Conservation (phyloP, 2,329 filamentous ascomycete species). For the Nemania sp. region DNA sequence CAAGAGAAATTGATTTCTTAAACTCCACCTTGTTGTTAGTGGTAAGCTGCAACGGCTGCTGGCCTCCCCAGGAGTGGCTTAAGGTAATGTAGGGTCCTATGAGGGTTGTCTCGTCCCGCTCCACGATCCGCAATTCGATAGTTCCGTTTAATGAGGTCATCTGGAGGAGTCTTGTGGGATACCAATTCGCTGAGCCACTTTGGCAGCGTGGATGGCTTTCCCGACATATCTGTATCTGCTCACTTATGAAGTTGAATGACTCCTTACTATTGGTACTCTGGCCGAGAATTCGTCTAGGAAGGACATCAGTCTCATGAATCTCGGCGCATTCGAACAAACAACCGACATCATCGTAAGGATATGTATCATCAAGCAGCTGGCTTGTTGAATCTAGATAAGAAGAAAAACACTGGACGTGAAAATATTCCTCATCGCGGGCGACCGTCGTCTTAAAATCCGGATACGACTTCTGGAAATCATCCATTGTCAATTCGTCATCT, state of each 20-base stretch:
- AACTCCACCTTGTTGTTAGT: not conserved
- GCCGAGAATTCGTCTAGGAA: not conserved
- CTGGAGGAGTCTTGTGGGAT: constrained; percentile 9
- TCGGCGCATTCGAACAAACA: constrained; percentile 2
- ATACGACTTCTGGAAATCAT: constrained; percentile 2
- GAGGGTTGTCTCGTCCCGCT: not conserved
- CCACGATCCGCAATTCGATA: not conserved
- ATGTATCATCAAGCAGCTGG: constrained; percentile 7
- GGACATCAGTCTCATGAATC: constrained; percentile 4
- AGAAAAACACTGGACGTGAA: constrained; percentile 11
- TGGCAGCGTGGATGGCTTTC: constrained; percentile 6
- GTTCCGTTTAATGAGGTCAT: not conserved
- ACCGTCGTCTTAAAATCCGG: constrained; percentile 12
- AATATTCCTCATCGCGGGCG: not conserved
- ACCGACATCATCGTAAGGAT: constrained; percentile 19
- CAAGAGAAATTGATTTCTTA: not conserved
- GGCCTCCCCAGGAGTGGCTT: constrained; percentile 7
- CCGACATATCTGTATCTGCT: constrained; percentile 5
- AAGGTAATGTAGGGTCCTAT: not conserved
- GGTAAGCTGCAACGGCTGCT: constrained; percentile 4
- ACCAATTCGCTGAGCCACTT: not conserved
- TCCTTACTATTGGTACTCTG: not conserved
- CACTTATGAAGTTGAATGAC: constrained; percentile 4
- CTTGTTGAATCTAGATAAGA: not conserved
- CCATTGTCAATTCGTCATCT: not conserved